phyloP scores from a whole-genome alignment of 371 early-diverging fungal genomes.

The Blyttiomyces sp. region DNA sequence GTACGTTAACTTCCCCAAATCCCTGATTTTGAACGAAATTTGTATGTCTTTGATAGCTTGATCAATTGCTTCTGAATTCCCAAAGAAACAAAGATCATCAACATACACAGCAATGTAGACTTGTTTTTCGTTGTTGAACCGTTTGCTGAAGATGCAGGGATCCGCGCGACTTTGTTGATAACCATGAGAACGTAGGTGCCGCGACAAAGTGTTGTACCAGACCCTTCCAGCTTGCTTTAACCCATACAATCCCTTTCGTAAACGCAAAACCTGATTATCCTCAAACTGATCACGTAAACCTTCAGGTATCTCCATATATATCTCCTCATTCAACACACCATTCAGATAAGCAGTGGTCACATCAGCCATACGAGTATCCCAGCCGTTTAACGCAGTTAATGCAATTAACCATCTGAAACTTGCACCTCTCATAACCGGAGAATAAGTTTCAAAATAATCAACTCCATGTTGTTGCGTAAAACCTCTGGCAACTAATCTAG shows the following conservation, averaged over 20 bases:
- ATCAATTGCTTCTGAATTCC: background rate
- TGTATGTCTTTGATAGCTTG: background rate
- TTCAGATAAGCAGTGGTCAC: conserved; percentile 12
- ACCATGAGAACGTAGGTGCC: background rate
- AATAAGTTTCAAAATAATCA: conserved; percentile 27
- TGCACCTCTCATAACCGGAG: conserved; percentile 24
- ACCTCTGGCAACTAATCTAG: conserved; percentile 33
- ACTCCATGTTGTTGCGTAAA: conserved; percentile 27
- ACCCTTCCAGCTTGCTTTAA: conserved; percentile 22
- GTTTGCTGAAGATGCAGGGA: conserved; percentile 14
- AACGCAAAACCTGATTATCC: background rate
- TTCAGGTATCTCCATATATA: conserved; percentile 1
- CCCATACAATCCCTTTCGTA: conserved; percentile 18
- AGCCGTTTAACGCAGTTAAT: background rate
- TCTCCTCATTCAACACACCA: background rate
- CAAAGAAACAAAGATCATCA: conserved; percentile 15
- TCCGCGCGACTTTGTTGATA: conserved; percentile 10
- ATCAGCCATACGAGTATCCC: conserved; percentile 1
- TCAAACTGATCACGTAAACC: background rate
- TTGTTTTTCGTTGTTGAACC: background rate
- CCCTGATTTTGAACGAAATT: background rate
- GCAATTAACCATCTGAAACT: conserved; percentile 18
- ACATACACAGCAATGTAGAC: conserved; percentile 20
- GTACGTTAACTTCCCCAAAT: conserved; percentile 4
- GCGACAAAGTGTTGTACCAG: conserved; percentile 13